Conservation (phyloP, 345 rosid species). For the Arabidopsis arenosa region DNA sequence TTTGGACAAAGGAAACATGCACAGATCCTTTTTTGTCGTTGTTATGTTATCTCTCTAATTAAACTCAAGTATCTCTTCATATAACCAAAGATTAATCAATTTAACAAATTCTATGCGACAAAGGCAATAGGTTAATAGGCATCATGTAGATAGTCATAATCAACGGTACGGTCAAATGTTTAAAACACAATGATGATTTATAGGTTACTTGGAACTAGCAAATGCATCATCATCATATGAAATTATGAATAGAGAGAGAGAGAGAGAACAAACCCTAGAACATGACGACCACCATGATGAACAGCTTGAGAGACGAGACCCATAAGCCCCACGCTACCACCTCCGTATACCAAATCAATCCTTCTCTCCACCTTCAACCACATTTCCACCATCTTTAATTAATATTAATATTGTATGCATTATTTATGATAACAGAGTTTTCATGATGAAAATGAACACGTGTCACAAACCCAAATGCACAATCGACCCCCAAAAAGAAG, state of each 20-base stretch:
- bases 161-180: constrained; percentile 36
- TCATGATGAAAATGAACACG: constrained; percentile 69
- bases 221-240: constrained; percentile 34
- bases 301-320: constrained; percentile 98
- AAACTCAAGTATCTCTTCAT: background rate
- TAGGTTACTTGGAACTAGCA: constrained; percentile 37
- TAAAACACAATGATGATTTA: constrained; percentile 43
- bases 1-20: constrained; percentile 41
- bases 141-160: constrained; percentile 35
- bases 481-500: constrained; percentile 38
- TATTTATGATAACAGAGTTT: constrained; percentile 38
- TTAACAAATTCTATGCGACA: constrained; percentile 20
- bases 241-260: constrained; percentile 34
- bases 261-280: constrained; percentile 79
- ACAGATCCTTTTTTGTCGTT: constrained; percentile 43
- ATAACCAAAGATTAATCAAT: constrained; percentile 16
- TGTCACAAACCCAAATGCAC: constrained; percentile 40
- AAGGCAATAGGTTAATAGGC: constrained; percentile 26
- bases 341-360: constrained; percentile 97
- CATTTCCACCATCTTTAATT: constrained; percentile 51
- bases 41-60: constrained; percentile 31
- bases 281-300: constrained; percentile 99
- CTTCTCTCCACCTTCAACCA: constrained; percentile 81
- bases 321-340: constrained; percentile 98
- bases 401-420: background rate